Base-by-base conservation (phyloP, 2,329 filamentous ascomycete species). In the Ophiocordyceps camponoti-floridani region DNA sequence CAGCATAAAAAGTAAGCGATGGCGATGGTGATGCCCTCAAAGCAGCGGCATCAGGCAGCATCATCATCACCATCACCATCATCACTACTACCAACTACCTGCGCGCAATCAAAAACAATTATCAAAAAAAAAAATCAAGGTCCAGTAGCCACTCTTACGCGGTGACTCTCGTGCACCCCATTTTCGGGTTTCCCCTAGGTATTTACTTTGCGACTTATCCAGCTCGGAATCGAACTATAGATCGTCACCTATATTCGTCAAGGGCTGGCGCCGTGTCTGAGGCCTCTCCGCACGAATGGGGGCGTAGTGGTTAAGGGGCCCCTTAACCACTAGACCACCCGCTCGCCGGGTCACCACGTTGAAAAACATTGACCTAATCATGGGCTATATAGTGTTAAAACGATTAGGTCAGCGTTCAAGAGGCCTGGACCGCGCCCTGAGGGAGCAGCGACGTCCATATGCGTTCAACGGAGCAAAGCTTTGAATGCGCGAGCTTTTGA, bases 121-220 rank as follows among this genome's bases (percentile, higher is more conserved):
- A 46, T 44, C 26, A 45, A 40, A 42, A 46, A 43, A 40, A 44
- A 44, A n/a, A 37, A 42, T 35, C 1, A 19, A 31, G 51, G 52
- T 49, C 52, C 52, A 49, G 48, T 48, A 49, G 51, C 44, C 41
- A 42, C 46, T 52, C 50, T 54, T 33, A 10, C 43, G 52, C 49
- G 52, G 43, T 43, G 47, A 46, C 49, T 49, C 54, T 56, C 50
- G 51, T 49, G 54, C 49, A 52, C 54, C 52, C 51, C 52, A 30
- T 30, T 6, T n/a, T 5, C 53, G 42, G 50, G 55, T 57, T 58
- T 56, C 52, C 52, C 13, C 51, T 44, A 45, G 50, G 47, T 52
- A 54, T 48, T 58, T 53, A 37, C n/a, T 57, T 56, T 56, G 53
- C 53, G 43, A 49, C 43, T 28, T 42, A 19, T 44, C 51, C 46